phyloP scores from a whole-genome alignment of 2,329 filamentous ascomycete genomes.

The Malbranchea cinnamomea region DNA sequence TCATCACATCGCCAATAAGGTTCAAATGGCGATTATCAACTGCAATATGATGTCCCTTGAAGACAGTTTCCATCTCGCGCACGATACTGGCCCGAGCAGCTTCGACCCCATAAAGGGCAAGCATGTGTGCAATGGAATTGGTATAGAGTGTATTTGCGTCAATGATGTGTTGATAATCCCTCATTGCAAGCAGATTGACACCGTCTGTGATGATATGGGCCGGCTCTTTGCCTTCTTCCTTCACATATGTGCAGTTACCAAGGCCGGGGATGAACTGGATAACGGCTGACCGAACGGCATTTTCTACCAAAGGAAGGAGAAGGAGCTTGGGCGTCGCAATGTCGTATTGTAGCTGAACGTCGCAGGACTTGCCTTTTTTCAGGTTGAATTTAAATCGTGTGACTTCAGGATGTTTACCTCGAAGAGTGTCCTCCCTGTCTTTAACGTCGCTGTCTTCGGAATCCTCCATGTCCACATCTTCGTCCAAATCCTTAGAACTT shows the following conservation, averaged over 20 bases:
- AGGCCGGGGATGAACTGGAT: conserved; percentile 78
- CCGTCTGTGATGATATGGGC: conserved; percentile 59
- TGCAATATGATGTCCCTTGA: conserved; percentile 76
- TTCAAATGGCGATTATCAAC: conserved; percentile 89
- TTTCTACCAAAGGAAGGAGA: conserved; percentile 81
- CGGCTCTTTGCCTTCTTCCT: conserved; percentile 37
- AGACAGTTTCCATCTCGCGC: conserved; percentile 70
- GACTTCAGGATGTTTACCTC: conserved; percentile 49
- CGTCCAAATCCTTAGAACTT: conserved; percentile 21
- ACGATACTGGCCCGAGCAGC: conserved; percentile 80
- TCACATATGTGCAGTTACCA: conserved; percentile 53
- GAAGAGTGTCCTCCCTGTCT: conserved; percentile 49
- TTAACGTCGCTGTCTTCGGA: conserved; percentile 28
- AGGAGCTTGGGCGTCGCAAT: conserved; percentile 73
- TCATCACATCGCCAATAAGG: conserved; percentile 96
- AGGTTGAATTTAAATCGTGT: conserved; percentile 70
- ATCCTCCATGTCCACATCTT: conserved; percentile 25
- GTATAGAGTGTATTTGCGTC: conserved; percentile 76
- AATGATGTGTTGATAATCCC: conserved; percentile 70
- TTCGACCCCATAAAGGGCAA: conserved; percentile 81
- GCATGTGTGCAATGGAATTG: conserved; percentile 80
- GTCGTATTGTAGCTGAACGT: conserved; percentile 71
- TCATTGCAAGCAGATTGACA: conserved; percentile 82
- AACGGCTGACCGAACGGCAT: conserved; percentile 60
- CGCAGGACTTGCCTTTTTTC: conserved; percentile 55